phyloP scores from a whole-genome alignment of 2,329 filamentous ascomycete genomes.

The Colletotrichum theobromicola region DNA sequence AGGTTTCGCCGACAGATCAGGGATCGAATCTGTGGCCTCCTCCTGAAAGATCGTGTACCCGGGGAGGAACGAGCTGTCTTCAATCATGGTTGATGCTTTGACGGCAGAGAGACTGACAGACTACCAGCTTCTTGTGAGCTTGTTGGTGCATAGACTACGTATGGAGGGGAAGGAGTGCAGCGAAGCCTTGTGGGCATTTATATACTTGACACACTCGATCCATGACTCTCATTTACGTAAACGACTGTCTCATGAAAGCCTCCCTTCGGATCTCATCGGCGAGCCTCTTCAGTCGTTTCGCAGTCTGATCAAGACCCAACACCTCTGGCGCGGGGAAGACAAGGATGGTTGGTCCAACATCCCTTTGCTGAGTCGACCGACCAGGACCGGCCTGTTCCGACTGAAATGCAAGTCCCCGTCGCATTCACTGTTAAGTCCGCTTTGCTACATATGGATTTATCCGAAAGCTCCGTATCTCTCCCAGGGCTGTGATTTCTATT shows the following conservation, averaged over 20 bases:
- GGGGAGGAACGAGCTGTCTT: conserved; percentile 47
- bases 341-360: not conserved
- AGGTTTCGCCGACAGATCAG: conserved; percentile 34
- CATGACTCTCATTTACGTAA: conserved; percentile 11
- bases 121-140: not conserved
- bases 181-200: not conserved
- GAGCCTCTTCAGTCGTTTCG: not conserved
- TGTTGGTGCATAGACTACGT: not conserved
- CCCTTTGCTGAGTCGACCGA: not conserved
- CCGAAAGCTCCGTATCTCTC: not conserved
- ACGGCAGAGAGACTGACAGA: not conserved
- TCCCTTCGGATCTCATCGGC: not conserved
- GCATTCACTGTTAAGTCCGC: not conserved
- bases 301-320: not conserved
- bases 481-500: not conserved
- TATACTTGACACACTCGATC: not conserved
- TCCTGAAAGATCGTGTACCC: conserved; percentile 52
- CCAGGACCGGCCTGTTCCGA: not conserved
- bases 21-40: conserved; percentile 41
- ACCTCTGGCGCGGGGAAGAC: not conserved
- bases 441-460: not conserved
- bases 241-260: conserved; percentile 28
- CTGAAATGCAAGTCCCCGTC: not conserved
- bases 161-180: not conserved
- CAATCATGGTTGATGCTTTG: conserved; percentile 37